phyloP scores from a whole-genome alignment of 129 eudicot species.

The Calendula officinalis region DNA sequence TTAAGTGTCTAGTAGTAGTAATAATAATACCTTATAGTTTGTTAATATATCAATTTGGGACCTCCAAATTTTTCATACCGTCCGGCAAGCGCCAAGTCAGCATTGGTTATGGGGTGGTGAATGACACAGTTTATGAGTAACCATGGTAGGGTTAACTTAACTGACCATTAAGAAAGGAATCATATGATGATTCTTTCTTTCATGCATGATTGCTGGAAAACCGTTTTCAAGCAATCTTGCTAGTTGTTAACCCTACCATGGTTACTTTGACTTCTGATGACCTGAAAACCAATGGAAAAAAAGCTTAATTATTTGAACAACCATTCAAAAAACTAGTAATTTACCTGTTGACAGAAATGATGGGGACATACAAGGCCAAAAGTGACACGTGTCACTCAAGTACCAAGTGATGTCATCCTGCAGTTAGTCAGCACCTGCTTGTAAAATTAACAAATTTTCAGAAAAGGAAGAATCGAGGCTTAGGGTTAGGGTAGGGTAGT shows the following conservation, averaged over 20 bases:
- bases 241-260: slow-evolving; percentile 31
- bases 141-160: slow-evolving; percentile 14
- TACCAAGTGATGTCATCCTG: slow-evolving; percentile 42
- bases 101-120: not conserved
- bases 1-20: not conserved
- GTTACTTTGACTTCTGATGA: slow-evolving; percentile 50
- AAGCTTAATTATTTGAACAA: not conserved
- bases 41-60: not conserved
- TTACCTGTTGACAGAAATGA: slow-evolving; percentile 46
- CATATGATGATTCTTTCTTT: slow-evolving; percentile 42
- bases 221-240: slow-evolving; percentile 42
- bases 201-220: slow-evolving; percentile 36
- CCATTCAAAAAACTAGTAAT: not conserved
- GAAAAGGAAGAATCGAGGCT: not conserved
- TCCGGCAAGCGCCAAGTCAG: not conserved
- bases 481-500: too few relatives aligned
- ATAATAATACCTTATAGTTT: not conserved
- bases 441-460: slow-evolving; percentile 1
- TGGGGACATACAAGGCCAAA: slow-evolving; percentile 43
- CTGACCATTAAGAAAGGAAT: slow-evolving; percentile 41
- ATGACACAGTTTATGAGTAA: slow-evolving; percentile 21
- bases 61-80: not conserved
- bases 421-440: slow-evolving; percentile 21
- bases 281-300: slow-evolving; percentile 33
- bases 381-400: slow-evolving; percentile 43